A percentile compares a stretch with the other conserved stretches of the same genome.
These are phyloP conservation scores for Trichosanthes truncata DNA, from an alignment of 306 rosid genomes.

Conservation along the genomic window DNA sequence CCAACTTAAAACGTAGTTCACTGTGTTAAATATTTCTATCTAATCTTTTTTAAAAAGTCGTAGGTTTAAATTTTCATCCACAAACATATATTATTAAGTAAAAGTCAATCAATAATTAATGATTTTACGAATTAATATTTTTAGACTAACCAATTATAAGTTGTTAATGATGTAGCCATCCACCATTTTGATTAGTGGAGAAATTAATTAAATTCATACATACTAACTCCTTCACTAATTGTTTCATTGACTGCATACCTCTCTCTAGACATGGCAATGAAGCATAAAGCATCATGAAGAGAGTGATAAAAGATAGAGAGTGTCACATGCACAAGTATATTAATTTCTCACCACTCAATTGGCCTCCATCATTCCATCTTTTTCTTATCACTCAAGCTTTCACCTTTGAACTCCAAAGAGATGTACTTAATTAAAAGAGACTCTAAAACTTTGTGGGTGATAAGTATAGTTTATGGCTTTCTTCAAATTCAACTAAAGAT, in stretches of 20 bases:
- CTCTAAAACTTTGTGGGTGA: no score
- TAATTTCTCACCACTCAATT: not conserved
- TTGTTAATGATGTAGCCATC: not conserved
- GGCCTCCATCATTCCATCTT: not conserved
- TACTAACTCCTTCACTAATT: not conserved
- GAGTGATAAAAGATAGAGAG: not conserved
- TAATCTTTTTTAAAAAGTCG: no score
- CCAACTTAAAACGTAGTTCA: no score
- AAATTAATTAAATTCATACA: not conserved
- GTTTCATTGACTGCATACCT: not conserved
- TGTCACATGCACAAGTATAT: not conserved
- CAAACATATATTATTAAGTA: no score
- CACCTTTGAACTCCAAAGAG: no score
- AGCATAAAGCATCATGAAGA: not conserved
- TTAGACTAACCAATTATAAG: no score
- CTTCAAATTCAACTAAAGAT: no score
- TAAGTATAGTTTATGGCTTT: no score
- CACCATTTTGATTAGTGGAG: not conserved
- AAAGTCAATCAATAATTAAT: no score
- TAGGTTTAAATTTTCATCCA: no score
- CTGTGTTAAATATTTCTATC: no score
- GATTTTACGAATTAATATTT: not conserved
- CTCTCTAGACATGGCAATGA: not conserved
- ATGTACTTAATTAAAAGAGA: no score
- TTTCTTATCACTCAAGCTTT: not conserved